Evolutionary conservation across 768 basidiomycete species (phyloP).

Genomic region (Chalciporus piperatus): DNA sequence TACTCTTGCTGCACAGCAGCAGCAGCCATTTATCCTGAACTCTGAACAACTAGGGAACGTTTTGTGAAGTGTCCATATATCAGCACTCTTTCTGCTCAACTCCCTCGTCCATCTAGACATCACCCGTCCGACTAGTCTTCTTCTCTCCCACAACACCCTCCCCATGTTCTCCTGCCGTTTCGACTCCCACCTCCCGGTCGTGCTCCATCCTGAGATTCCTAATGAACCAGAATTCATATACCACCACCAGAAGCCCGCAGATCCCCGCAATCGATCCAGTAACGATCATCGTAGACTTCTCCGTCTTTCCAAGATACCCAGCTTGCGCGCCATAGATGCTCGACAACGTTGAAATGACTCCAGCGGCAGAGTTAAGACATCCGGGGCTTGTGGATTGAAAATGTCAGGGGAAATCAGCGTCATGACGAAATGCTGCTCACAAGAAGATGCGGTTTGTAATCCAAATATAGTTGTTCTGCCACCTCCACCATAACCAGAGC

Average conservation of each 20-base stretch:
- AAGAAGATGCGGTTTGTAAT: slow-evolving; percentile 53
- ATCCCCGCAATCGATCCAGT: slow-evolving; percentile 39
- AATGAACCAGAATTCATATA: slow-evolving; percentile 47
- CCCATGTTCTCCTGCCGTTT: slow-evolving; percentile 43
- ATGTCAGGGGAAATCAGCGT: background rate
- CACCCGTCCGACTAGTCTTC: background rate
- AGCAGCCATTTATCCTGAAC: no score
- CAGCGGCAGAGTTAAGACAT: slow-evolving; percentile 53
- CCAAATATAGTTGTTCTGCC: slow-evolving; percentile 60
- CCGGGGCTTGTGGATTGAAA: slow-evolving; percentile 43
- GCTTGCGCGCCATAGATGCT: slow-evolving; percentile 50
- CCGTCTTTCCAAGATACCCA: slow-evolving; percentile 41
- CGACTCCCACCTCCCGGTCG: slow-evolving; percentile 38
- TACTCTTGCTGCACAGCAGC: no score
- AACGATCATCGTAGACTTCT: slow-evolving; percentile 47
- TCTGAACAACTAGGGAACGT: background rate
- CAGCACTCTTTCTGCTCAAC: background rate
- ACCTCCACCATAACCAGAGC: slow-evolving; percentile 59
- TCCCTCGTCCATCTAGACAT: background rate
- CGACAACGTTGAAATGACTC: slow-evolving; percentile 52
- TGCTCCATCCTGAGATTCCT: slow-evolving; percentile 44
- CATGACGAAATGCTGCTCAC: slow-evolving; percentile 31
- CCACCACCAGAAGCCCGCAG: slow-evolving; percentile 39
- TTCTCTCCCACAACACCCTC: slow-evolving; percentile 35
- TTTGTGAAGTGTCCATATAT: background rate